phyloP scores from a whole-genome alignment of 2,329 filamentous ascomycete genomes.

The Thielaviopsis musarum region DNA sequence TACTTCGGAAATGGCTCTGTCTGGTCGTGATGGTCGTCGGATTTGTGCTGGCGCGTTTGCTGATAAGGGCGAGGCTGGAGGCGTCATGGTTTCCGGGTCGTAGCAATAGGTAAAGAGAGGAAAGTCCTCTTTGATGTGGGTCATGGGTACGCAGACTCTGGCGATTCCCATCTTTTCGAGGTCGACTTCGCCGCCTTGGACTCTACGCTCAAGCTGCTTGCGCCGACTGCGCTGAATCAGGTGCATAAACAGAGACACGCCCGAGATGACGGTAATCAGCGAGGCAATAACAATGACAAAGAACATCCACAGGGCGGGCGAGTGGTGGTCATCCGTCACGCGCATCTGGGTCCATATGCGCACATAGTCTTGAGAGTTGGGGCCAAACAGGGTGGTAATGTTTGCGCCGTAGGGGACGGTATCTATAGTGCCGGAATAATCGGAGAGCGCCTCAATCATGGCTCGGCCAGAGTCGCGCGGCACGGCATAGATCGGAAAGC shows the following conservation, averaged over 20 bases:
- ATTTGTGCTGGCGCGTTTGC: not conserved
- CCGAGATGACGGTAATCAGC: slow-evolving; percentile 47
- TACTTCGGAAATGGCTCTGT: not conserved
- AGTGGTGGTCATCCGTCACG: slow-evolving; percentile 27
- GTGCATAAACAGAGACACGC: slow-evolving; percentile 59
- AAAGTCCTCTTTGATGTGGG: slow-evolving; percentile 49
- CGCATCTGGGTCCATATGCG: slow-evolving; percentile 41
- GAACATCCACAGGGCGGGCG: slow-evolving; percentile 73
- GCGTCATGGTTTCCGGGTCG: slow-evolving; percentile 26
- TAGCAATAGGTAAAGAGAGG: slow-evolving; percentile 63
- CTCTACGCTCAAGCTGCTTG: slow-evolving; percentile 47
- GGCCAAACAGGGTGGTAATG: slow-evolving; percentile 36
- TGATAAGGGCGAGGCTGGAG: slow-evolving; percentile 22
- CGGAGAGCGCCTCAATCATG: slow-evolving; percentile 54
- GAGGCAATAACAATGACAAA: slow-evolving; percentile 53
- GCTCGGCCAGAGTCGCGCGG: slow-evolving; percentile 46
- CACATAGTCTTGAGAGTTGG: slow-evolving; percentile 40
- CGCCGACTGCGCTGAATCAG: slow-evolving; percentile 57
- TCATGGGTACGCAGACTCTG: slow-evolving; percentile 56
- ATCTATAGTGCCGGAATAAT: slow-evolving; percentile 63
- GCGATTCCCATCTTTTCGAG: slow-evolving; percentile 76
- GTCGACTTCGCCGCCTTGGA: slow-evolving; percentile 66
- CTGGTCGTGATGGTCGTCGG: not conserved
- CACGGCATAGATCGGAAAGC: slow-evolving; percentile 72
- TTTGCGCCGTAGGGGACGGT: slow-evolving; percentile 40